These are phyloP conservation scores for Cladorrhinum sp. DNA, from an alignment of 2,329 filamentous ascomycete genomes.

Conservation along the genomic window DNA sequence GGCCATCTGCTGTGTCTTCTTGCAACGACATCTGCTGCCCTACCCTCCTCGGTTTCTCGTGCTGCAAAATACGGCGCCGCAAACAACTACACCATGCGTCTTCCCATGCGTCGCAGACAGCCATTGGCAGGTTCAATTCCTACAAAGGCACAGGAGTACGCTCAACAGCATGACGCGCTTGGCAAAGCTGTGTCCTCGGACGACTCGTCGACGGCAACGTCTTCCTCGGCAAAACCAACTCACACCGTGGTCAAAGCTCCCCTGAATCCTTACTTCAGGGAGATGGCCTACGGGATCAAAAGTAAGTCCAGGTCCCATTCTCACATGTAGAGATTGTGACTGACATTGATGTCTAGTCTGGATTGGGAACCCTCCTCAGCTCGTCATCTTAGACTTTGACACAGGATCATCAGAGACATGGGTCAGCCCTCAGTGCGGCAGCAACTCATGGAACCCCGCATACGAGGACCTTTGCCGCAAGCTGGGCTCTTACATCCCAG, in stretches of 20 bases:
- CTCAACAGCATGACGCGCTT: background rate
- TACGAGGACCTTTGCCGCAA: conserved; percentile 20
- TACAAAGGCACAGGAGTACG: background rate
- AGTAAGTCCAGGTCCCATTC: conserved; percentile 3
- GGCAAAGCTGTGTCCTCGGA: background rate
- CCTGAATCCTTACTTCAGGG: conserved; percentile 11
- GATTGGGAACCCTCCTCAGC: conserved; percentile 39
- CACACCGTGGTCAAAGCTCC: conserved; percentile 4
- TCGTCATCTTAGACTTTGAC: conserved; percentile 39
- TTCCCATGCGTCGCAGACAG: conserved; percentile 15
- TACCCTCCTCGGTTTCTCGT: background rate
- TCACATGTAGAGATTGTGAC: background rate
- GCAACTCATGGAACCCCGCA: conserved; percentile 1
- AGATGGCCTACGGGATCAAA: conserved; percentile 18
- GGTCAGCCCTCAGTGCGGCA: conserved; percentile 31
- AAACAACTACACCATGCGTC: conserved; percentile 9
- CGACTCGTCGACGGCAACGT: background rate
- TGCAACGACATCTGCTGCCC: background rate
- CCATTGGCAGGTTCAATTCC: background rate
- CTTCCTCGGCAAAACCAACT: background rate
- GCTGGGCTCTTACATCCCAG: conserved; percentile 18
- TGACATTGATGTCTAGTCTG: conserved; percentile 11
- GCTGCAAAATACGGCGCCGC: background rate
- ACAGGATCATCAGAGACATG: conserved; percentile 44
- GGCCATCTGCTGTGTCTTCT: conserved; percentile 4